Evolutionary conservation across 2,329 filamentous ascomycete genomes (phyloP), one percentile per base, ranked within the genome.

Genomic region (Exserohilum turcica): DNA sequence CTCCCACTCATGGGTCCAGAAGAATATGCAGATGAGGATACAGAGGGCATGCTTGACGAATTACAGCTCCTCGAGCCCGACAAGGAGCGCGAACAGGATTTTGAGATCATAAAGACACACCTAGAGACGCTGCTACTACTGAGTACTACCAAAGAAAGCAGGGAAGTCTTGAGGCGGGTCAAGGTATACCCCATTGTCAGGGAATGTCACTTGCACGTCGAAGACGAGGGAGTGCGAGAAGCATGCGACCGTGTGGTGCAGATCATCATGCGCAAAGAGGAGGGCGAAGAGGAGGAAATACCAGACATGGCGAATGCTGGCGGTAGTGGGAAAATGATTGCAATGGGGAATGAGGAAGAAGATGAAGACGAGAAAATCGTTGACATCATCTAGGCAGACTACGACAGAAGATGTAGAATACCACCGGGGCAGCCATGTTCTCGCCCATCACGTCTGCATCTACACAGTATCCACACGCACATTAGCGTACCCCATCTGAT

Each of bases 211-310:
- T 67, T 88, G 57, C 84, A 86, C 18, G 86, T 92, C 4, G 82
- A 92, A 18, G 82, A 96, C 67, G 91, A 95, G 39, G 87, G 81
- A 13, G 90, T 97, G 2, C 82, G 84, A 60, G 92, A 96, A 64
- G 90, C 86, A 0, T 96, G 90, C 66, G 94, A 97, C 73, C 83
- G 94, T 51, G 71, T 97, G 46, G 94, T 99, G 40, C 91, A 99
- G 71, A 86, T 96, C 6, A 73, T 96, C 56, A 91, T 92, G 86
- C 81, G 90, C 50, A 90, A 92, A 38, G 92, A 94, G 71, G 86
- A 82, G 61, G 79, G 77, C 6, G 83, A 81, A 42, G 82, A 80
- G 43, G 77, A 77, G 48, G 76, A 78, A 31, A 72, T 77, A 3
- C 79, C 36, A 6, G 49, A 57, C 15, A 57, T 48, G 28, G 59